Evolutionary conservation across 78 protist genomes (phyloP).

Genomic region (Bigelowiella natans): DNA sequence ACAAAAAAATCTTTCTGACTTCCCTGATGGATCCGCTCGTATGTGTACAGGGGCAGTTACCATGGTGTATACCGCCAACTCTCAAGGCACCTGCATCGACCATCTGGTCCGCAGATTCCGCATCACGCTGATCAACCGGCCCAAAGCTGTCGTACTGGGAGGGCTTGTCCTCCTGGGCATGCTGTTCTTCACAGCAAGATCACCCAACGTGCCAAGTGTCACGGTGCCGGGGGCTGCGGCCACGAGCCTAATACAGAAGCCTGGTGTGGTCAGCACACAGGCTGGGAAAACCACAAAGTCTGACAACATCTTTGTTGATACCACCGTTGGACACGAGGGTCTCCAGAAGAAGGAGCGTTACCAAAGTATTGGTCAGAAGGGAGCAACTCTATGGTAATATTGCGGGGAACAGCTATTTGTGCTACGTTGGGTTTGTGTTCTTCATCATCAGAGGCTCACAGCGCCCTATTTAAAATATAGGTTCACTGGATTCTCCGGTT

Average conservation of each 20-base stretch:
- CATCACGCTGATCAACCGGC: background rate
- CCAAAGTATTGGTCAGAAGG: background rate
- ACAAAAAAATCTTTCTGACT: too few species aligned
- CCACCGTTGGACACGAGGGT: too few species aligned
- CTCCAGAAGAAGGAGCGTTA: background rate
- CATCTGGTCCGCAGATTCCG: background rate
- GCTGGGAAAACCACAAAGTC: too few species aligned
- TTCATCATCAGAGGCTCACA: too few species aligned
- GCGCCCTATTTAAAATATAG: too few species aligned
- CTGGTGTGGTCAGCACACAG: too few species aligned
- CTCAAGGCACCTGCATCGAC: background rate
- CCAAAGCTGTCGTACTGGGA: background rate
- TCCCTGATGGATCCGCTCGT: too few species aligned
- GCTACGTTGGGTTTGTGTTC: too few species aligned
- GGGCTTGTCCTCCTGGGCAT: background rate
- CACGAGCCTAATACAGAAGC: too few species aligned
- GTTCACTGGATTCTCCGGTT: constrained; percentile 38
- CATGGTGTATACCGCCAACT: background rate
- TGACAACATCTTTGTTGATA: too few species aligned
- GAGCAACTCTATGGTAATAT: constrained; percentile 32
- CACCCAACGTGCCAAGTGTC: background rate
- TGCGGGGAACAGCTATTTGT: too few species aligned
- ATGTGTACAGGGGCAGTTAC: too few species aligned
- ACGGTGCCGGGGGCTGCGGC: background rate
- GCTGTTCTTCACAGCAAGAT: background rate